Conservation (phyloP, 176 grass and related monocot genomes). For the Echinochloa phyllopogon region DNA sequence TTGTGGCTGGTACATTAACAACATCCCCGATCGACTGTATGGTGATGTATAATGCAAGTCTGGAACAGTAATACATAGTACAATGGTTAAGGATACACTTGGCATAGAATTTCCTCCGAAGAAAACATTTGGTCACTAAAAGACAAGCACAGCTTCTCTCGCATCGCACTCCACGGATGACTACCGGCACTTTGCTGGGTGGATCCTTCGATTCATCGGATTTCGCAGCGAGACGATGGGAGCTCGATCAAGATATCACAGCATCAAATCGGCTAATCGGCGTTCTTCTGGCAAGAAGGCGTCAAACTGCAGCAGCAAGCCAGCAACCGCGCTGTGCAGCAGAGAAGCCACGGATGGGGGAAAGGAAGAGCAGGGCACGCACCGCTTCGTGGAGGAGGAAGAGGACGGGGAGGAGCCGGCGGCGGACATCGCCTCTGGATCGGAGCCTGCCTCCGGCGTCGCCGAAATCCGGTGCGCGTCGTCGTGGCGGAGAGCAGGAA, state of each 20-base stretch:
- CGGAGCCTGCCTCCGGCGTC: background rate
- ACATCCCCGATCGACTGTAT: background rate
- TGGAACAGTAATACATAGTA: background rate
- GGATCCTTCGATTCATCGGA: background rate
- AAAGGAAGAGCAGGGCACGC: background rate
- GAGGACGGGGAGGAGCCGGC: background rate
- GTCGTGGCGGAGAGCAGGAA: no score
- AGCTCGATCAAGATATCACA: background rate
- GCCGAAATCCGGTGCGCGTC: background rate
- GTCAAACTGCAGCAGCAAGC: background rate
- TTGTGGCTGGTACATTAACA: background rate
- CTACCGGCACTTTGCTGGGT: background rate
- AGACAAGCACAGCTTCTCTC: no score
- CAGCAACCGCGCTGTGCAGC: background rate
- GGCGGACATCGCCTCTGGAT: slow-evolving; percentile 12
- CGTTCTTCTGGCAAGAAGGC: no score
- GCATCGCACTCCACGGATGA: no score
- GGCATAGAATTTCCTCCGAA: background rate
- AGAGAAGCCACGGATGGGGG: background rate
- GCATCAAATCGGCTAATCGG: background rate
- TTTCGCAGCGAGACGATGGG: background rate
- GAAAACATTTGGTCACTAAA: no score
- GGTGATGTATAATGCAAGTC: background rate
- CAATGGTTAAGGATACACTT: background rate
- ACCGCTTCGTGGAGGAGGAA: slow-evolving; percentile 18